Evolutionary conservation across 768 basidiomycete species (phyloP).

Genomic region (Termitomyces sp.): DNA sequence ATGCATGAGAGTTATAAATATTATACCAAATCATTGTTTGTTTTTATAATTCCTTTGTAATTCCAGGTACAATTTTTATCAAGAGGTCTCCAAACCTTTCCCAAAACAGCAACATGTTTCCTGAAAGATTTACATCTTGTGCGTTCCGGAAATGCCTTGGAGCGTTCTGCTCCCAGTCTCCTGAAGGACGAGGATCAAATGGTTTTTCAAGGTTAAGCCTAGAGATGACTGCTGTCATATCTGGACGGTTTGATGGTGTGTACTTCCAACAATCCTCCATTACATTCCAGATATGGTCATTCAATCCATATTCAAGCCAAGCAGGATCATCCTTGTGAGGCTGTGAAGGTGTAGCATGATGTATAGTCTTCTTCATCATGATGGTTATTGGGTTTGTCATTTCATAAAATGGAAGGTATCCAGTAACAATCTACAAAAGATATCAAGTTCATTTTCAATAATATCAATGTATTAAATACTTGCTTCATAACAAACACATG

Average conservation of each 20-base stretch:
- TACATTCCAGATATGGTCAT: conserved; percentile 1
- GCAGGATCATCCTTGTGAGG: neutral
- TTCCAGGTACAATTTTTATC: neutral
- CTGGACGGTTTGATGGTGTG: neutral
- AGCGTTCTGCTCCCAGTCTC: conserved; percentile 1
- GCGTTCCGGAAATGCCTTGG: conserved; percentile 3
- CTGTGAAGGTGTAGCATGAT: neutral
- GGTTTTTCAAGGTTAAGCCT: neutral
- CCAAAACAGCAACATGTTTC: neutral
- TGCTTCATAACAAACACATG: conserved; percentile 11
- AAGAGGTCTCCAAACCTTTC: neutral
- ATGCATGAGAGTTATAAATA: too few relatives aligned
- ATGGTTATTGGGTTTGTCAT: neutral
- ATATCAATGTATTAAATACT: too few relatives aligned
- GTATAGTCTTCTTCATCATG: too few relatives aligned
- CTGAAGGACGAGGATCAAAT: neutral
- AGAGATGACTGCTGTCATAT: neutral
- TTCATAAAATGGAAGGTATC: conserved; percentile 1
- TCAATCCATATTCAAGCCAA: conserved; percentile 1
- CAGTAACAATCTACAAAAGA: conserved; percentile 6
- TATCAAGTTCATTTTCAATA: neutral
- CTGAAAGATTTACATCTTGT: neutral
- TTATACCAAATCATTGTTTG: too few relatives aligned
- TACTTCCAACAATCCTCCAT: conserved; percentile 6
- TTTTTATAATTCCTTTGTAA: too few relatives aligned